A percentile compares a stretch with the other conserved stretches of the same genome.
phyloP scores from a whole-genome alignment of 2,329 filamentous ascomycete genomes.

The Penicillium sp. region DNA sequence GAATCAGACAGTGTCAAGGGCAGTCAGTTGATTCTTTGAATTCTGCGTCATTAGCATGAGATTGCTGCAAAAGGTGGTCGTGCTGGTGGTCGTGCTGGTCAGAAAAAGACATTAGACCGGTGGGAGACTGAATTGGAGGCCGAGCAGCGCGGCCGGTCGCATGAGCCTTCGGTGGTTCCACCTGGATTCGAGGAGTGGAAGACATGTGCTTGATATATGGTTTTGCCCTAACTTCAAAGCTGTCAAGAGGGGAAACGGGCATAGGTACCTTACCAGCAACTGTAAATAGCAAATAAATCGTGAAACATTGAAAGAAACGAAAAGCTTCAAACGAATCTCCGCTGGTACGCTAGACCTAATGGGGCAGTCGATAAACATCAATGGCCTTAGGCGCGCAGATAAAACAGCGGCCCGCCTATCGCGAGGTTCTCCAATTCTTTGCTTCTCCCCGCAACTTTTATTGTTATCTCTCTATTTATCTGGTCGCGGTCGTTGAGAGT shows the following conservation, averaged over 20 bases:
- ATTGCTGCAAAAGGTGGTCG: slow-evolving; percentile 29
- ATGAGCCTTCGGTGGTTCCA: slow-evolving; percentile 20
- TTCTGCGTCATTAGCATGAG: slow-evolving; percentile 15
- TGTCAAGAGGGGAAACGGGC: neutral
- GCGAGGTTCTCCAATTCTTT: slow-evolving; percentile 8
- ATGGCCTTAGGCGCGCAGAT: slow-evolving; percentile 16
- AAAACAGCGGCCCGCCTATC: slow-evolving; percentile 1
- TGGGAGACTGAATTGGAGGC: slow-evolving; percentile 10
- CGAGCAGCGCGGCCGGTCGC: slow-evolving; percentile 4
- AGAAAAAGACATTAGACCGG: slow-evolving; percentile 13
- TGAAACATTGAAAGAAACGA: neutral
- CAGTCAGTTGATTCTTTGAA: neutral
- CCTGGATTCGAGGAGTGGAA: slow-evolving; percentile 25
- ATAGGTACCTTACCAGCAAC: too few species aligned
- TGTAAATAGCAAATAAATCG: neutral
- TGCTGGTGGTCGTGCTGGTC: slow-evolving; percentile 1
- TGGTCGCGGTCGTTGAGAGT: neutral
- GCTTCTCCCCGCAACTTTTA: slow-evolving; percentile 13
- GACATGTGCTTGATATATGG: slow-evolving; percentile 7
- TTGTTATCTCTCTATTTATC: slow-evolving; percentile 17
- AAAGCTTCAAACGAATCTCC: neutral
- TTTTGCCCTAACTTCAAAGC: neutral
- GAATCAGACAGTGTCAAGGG: neutral
- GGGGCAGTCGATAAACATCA: slow-evolving; percentile 19
- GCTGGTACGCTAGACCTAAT: slow-evolving; percentile 20